Percentiles rank a stretch among this genome's conserved stretches.
phyloP scores from a whole-genome alignment of 352 stramenopile species.

The Pythium myriotylum region DNA sequence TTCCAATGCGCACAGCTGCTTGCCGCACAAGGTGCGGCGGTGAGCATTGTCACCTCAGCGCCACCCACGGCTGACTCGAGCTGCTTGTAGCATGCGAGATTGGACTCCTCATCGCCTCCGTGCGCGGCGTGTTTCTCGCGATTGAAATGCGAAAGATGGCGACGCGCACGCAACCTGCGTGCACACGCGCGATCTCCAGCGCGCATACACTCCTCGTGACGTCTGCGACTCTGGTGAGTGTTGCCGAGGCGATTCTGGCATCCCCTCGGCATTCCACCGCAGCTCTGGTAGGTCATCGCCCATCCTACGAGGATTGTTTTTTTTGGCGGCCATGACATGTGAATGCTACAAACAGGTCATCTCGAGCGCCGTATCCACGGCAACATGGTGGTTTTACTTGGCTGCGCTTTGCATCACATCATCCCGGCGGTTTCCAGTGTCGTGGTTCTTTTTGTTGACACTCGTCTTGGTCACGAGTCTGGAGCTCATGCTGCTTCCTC shows the following conservation, averaged over 20 bases:
- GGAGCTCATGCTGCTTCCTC: conserved; percentile 12
- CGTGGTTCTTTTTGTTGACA: conserved; percentile 18
- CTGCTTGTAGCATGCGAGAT: conserved; percentile 23
- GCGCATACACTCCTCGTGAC: conserved; percentile 37
- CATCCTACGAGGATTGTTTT: too few relatives aligned
- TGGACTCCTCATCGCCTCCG: conserved; percentile 41
- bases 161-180: conserved; percentile 4
- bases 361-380: conserved; percentile 27
- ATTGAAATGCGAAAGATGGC: neutral
- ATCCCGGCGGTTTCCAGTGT: neutral
- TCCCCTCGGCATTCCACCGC: conserved; percentile 33
- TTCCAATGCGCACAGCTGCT: conserved; percentile 20
- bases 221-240: conserved; percentile 28
- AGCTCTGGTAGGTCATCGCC: conserved; percentile 31
- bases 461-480: conserved; percentile 24
- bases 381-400: conserved; percentile 42
- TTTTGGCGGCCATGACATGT: too few relatives aligned
- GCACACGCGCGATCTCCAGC: conserved; percentile 23
- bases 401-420: conserved; percentile 29
- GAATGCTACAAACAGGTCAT: conserved; percentile 7
- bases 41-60: too few relatives aligned
- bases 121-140: conserved; percentile 45
- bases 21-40: conserved; percentile 19
- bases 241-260: conserved; percentile 29
- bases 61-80: too few relatives aligned